Conservation (phyloP, 169 alveolate species). For the Cryptosporidium xiaoi region DNA sequence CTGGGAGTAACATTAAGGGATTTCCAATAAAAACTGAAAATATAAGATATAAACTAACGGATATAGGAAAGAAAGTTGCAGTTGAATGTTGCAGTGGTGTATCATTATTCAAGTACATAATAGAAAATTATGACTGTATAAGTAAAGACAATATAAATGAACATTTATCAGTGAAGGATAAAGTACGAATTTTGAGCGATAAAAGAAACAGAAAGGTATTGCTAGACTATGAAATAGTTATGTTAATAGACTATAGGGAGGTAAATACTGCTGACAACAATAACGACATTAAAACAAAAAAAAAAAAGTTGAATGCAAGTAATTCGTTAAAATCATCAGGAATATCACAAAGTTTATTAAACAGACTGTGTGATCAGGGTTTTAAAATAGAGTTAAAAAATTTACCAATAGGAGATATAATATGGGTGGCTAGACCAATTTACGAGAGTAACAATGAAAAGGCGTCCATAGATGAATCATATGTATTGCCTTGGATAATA, state of each 20-base stretch:
- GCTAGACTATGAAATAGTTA: conserved; percentile 50
- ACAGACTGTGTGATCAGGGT: conserved; percentile 44
- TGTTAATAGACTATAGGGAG: conserved; percentile 71
- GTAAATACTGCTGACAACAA: conserved; percentile 6
- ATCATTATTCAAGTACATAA: conserved; percentile 3
- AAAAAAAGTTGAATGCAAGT: neutral
- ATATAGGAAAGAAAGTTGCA: conserved; percentile 11
- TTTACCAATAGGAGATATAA: conserved; percentile 67
- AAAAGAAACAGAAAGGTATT: conserved; percentile 18
- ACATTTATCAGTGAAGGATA: neutral
- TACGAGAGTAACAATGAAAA: conserved; percentile 33
- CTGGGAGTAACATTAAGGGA: neutral
- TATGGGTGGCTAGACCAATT: conserved; percentile 72
- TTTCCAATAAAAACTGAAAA: conserved; percentile 59
- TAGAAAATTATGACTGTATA: neutral
- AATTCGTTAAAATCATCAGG: conserved; percentile 32
- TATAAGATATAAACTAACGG: conserved; percentile 12
- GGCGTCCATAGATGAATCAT: conserved; percentile 78
- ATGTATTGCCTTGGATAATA: conserved; percentile 85
- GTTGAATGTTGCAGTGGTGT: conserved; percentile 13
- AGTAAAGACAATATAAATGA: neutral
- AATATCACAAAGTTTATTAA: conserved; percentile 39
- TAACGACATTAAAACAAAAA: neutral
- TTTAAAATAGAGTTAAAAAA: conserved; percentile 45
- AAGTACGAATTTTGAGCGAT: neutral